Base-by-base conservation (phyloP, 495 filamentous ascomycete genomes). In the Sporormia fimetaria region DNA sequence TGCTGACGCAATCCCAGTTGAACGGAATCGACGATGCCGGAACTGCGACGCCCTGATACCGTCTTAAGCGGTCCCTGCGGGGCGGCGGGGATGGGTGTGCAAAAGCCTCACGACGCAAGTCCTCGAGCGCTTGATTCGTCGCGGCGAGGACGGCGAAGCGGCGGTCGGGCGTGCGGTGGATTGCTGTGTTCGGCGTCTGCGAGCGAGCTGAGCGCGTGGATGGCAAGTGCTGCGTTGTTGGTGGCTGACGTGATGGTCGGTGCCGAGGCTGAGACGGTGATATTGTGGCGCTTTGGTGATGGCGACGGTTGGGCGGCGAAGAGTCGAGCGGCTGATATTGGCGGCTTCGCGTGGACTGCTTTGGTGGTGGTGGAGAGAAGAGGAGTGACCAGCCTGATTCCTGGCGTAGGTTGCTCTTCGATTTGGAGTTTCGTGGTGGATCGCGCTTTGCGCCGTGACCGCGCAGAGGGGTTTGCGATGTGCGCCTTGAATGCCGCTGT, bases 121-220 rank as follows among this genome's bases (percentile, higher is more conserved):
- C 41, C 26, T 54, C 45, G 4, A 54, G 46, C 6, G 51, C 51
- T 16, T 42, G 40, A 23, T 49, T 47, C 5, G 51, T 54, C 16
- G 51, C 51, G 26, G 51, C 51, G 12, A 45, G 42, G 31, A 54
- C 51, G n/a, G 51, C 51, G 27, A 54, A 54, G 16, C 51, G 35
- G 0, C 45, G 22, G 33, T 54, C 51, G 6, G 51, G 51, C 21
- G 30, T 27, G 40, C 51, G 51, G 15, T 42, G 40, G 12, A 41
- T 46, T 30, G 45, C 32, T 11, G 41, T 49, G 46, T 54, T 54
- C 2, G 51, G 46, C 3, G 44, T 47, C 5, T 37, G 30, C 26
- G 45, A 41, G 3, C 37, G 42, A 5, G 45, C 25, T 15, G 21
- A 23, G 24, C 49, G 42, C 11, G 36, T 24, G 5, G 40, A 36